These are phyloP conservation scores for Macroventuria anomochaeta DNA, from an alignment of 2,329 filamentous ascomycete species.

Conservation along the genomic window DNA sequence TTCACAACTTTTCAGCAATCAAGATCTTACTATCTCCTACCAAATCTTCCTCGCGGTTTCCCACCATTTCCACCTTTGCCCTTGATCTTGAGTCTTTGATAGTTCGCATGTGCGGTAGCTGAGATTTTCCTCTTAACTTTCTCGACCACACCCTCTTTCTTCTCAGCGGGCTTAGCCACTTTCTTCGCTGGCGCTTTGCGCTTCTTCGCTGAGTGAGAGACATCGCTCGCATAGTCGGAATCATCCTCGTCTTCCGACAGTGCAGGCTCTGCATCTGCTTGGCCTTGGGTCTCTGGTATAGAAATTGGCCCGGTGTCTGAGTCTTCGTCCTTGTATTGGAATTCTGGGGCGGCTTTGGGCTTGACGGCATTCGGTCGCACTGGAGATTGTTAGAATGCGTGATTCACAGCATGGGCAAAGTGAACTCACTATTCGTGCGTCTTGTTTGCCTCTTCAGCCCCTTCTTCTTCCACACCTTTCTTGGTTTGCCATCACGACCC, in stretches of 20 bases:
- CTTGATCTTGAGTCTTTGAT: constrained; percentile 58
- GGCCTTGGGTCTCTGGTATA: constrained; percentile 39
- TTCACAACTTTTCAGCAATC: neutral
- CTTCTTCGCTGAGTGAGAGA: constrained; percentile 43
- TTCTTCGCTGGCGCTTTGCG: constrained; percentile 26
- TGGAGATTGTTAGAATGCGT: constrained; percentile 33
- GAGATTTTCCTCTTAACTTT: constrained; percentile 54
- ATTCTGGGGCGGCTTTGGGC: constrained; percentile 52
- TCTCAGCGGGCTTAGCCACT: constrained; percentile 20
- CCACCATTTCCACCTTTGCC: constrained; percentile 50
- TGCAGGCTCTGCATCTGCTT: constrained; percentile 46
- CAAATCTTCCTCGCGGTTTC: constrained; percentile 49
- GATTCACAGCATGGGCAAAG: neutral
- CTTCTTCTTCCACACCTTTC: constrained; percentile 79
- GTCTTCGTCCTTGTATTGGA: constrained; percentile 32
- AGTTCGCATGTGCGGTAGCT: constrained; percentile 57
- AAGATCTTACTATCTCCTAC: constrained; percentile 35
- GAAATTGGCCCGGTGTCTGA: constrained; percentile 51
- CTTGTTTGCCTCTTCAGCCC: constrained; percentile 81
- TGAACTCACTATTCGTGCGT: constrained; percentile 61
- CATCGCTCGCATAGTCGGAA: constrained; percentile 53
- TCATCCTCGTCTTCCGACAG: constrained; percentile 43
- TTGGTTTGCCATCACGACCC: constrained; percentile 64
- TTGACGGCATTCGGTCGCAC: constrained; percentile 49
- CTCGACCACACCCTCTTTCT: constrained; percentile 42